Base-by-base conservation (phyloP, 129 eudicot species). In the Lactuca saligna region DNA sequence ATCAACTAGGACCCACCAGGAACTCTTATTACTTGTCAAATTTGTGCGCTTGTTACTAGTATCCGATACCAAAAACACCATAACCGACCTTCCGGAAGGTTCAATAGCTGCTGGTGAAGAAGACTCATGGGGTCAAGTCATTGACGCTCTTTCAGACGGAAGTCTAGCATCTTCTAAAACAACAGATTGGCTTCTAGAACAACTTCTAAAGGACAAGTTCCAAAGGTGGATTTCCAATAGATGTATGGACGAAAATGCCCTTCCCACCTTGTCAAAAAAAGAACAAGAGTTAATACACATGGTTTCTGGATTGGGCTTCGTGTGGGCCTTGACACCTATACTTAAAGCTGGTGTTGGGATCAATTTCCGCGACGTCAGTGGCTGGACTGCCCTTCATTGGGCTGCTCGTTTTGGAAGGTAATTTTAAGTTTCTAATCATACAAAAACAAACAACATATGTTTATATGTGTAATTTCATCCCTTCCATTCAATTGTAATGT, bases 301-400 rank as follows among this genome's bases (percentile, higher is more conserved):
- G 86, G 85, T 87, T 89, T 86, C 99, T 39, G 93, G 93, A 66
- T 80, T 94, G 78, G 99, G 99, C 10, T 94, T 79, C 79, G 93
- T 70, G 70, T 94, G 99, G 99, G 99, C 99, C 55, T 77, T 94
- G 76, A 83, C 70, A 14, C 96, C 91, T 70, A 75, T 94, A 73
- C 87, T 94, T 51, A 75, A 72, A 59, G 73, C 79, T 74, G 97
- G 99, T 65, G 90, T 94, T 38, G 82, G 82, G 11, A 57, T 89
- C 13, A 82, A 94, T 70, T 94, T 83, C 48, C 97, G 99, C 31
- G 99, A 94, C 65, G 70, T 68, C 20, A 89, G 83, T 59, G 99
- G 99, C 68, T 85, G 95, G 90, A 89, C 97, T 50, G 95, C 99
- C 31, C 99, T 94, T 67, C 99, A 94, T 61, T 94, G 99, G 99